phyloP scores from a whole-genome alignment of 306 rosid species.

The Clitoria ternatea region DNA sequence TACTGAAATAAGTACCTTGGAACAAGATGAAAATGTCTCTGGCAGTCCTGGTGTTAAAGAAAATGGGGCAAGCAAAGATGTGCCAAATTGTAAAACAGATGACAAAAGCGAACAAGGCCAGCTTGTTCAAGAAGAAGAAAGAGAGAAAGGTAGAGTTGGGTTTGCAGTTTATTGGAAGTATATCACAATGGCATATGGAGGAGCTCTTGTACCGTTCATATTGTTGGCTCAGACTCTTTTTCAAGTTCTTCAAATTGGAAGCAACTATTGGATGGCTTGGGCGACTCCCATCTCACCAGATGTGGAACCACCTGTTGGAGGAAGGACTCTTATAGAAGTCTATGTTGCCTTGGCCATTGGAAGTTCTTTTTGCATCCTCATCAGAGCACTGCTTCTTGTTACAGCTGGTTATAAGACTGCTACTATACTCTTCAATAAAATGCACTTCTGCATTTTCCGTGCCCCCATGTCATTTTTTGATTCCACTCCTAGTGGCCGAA shows the following conservation, averaged over 20 bases:
- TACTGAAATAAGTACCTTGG: conserved; percentile 18
- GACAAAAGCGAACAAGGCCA: conserved; percentile 47
- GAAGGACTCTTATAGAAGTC: conserved; percentile 47
- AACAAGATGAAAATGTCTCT: conserved; percentile 26
- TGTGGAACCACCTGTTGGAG: conserved; percentile 40
- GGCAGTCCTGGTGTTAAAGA: conserved; percentile 19
- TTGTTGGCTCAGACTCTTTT: conserved; percentile 60
- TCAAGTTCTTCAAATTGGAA: conserved; percentile 78
- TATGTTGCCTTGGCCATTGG: conserved; percentile 69
- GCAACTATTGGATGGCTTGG: conserved; percentile 97
- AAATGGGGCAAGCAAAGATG: conserved; percentile 33
- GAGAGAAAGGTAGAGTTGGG: conserved; percentile 83
- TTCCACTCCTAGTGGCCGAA: conserved; percentile 85
- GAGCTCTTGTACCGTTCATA: conserved; percentile 77
- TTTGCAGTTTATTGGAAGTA: conserved; percentile 70
- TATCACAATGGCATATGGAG: conserved; percentile 68
- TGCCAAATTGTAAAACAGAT: conserved; percentile 36
- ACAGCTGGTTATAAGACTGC: conserved; percentile 71
- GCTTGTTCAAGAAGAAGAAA: conserved; percentile 89
- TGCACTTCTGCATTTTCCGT: conserved; percentile 72
- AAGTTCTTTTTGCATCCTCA: conserved; percentile 58
- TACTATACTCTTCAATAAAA: conserved; percentile 66
- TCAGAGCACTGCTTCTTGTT: conserved; percentile 40
- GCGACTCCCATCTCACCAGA: conserved; percentile 73
- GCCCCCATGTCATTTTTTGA: conserved; percentile 92